These are phyloP conservation scores for Sistotremastrum suecicum DNA, from an alignment of 768 basidiomycete genomes.

Conservation along the genomic window DNA sequence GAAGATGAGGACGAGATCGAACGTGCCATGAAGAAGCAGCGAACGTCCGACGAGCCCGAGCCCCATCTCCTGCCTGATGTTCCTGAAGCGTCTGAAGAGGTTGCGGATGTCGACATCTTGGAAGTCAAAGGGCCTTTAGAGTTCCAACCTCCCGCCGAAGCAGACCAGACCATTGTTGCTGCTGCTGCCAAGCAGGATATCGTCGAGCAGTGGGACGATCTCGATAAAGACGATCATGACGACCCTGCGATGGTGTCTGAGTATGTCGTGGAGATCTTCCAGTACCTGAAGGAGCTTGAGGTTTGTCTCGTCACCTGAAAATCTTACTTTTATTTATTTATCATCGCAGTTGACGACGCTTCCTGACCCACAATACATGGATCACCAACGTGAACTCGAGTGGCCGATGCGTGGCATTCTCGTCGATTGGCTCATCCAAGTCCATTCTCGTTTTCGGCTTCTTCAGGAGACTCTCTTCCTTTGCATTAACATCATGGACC, in stretches of 20 bases:
- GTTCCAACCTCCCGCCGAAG: conserved; percentile 20
- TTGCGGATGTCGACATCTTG: too few species aligned
- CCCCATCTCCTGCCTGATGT: conserved; percentile 25
- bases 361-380: conserved; percentile 79
- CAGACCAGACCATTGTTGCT: conserved; percentile 43
- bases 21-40: conserved; percentile 58
- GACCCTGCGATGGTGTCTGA: conserved; percentile 97
- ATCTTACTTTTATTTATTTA: conserved; percentile 7
- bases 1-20: conserved; percentile 43
- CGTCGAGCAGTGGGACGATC: conserved; percentile 64
- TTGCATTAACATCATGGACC: conserved; percentile 67
- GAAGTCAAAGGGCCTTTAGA: conserved; percentile 6
- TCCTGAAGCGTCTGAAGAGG: conserved; percentile 19
- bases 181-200: conserved; percentile 26
- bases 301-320: conserved; percentile 25
- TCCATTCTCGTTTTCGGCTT: conserved; percentile 75
- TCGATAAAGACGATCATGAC: conserved; percentile 82
- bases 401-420: conserved; percentile 87
- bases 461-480: conserved; percentile 88
- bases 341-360: conserved; percentile 50
- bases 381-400: conserved; percentile 63
- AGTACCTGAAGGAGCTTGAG: conserved; percentile 79
- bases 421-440: conserved; percentile 88
- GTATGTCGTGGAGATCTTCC: conserved; percentile 88
- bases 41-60: conserved; percentile 32